Conservation (phyloP, 495 filamentous ascomycete genomes). For the Hyaloscypha hepaticicola region DNA sequence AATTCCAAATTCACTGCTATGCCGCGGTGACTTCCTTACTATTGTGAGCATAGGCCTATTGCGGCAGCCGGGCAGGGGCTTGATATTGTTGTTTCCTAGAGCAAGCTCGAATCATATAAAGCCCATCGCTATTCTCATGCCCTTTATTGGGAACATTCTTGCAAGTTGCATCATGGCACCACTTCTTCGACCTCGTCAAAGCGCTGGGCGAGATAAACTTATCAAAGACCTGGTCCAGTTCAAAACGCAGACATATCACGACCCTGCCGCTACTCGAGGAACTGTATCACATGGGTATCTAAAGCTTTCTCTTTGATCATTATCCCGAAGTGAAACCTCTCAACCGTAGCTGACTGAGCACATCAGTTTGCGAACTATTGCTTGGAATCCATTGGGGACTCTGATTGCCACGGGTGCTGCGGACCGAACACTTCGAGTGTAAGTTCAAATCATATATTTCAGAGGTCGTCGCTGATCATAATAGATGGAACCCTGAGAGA, state of each 20-base stretch:
- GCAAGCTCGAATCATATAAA: neutral
- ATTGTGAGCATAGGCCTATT: neutral
- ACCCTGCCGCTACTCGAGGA: slow-evolving; percentile 49
- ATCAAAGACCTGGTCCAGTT: slow-evolving; percentile 52
- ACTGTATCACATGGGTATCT: slow-evolving; percentile 54
- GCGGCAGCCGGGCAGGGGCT: neutral
- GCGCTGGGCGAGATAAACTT: slow-evolving; percentile 63
- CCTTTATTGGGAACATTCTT: neutral
- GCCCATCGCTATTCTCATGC: neutral
- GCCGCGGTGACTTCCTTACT: neutral
- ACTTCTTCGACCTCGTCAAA: slow-evolving; percentile 53
- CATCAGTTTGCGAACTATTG: slow-evolving; percentile 43
- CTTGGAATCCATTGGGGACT: slow-evolving; percentile 86
- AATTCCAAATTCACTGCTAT: neutral
- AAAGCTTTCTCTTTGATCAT: neutral
- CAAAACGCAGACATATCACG: slow-evolving; percentile 63
- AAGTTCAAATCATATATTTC: slow-evolving; percentile 21
- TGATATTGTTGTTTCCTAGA: neutral
- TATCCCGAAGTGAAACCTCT: neutral
- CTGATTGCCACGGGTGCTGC: slow-evolving; percentile 83
- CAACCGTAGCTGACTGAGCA: neutral
- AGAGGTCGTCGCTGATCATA: slow-evolving; percentile 31
- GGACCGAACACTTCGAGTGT: slow-evolving; percentile 78
- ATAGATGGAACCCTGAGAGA: slow-evolving; percentile 83
- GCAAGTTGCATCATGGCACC: slow-evolving; percentile 31